Evolutionary conservation across 345 rosid genomes (phyloP).

Genomic region (Eucalyptus fibrosa): DNA sequence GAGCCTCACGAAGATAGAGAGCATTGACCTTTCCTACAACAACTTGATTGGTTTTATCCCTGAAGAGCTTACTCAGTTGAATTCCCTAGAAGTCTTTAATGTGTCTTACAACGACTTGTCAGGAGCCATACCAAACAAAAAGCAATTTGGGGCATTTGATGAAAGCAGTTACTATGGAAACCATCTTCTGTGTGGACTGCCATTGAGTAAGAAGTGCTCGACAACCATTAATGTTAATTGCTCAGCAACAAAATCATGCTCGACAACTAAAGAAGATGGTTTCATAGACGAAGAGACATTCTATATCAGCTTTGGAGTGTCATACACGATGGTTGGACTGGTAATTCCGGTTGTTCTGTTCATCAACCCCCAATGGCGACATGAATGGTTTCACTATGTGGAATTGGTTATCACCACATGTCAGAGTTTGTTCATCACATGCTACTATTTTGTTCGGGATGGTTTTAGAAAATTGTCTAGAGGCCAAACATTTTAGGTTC

Average conservation of each 20-base stretch:
- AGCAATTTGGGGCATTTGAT: neutral
- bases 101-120: neutral
- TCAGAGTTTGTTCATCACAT: neutral
- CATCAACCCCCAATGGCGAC: neutral
- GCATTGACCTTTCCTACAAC: neutral
- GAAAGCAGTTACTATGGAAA: neutral
- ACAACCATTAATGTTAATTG: neutral
- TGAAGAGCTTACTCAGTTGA: neutral
- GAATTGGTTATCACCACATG: neutral
- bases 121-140: neutral
- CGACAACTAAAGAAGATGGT: accelerated
- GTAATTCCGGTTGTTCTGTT: accelerated
- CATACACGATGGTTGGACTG: accelerated
- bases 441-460: accelerated
- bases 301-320: neutral
- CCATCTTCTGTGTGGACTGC: neutral
- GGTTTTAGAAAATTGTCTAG: accelerated
- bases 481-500: no score
- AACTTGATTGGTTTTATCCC: neutral
- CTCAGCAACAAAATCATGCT: neutral
- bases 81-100: neutral
- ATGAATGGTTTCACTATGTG: neutral
- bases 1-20: neutral
- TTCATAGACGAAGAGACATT: neutral
- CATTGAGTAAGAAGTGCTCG: neutral